A percentile compares a stretch with the other conserved stretches of the same genome.
These are phyloP conservation scores for Tephrocybe sp. DNA, from an alignment of 768 basidiomycete genomes.

Conservation along the genomic window DNA sequence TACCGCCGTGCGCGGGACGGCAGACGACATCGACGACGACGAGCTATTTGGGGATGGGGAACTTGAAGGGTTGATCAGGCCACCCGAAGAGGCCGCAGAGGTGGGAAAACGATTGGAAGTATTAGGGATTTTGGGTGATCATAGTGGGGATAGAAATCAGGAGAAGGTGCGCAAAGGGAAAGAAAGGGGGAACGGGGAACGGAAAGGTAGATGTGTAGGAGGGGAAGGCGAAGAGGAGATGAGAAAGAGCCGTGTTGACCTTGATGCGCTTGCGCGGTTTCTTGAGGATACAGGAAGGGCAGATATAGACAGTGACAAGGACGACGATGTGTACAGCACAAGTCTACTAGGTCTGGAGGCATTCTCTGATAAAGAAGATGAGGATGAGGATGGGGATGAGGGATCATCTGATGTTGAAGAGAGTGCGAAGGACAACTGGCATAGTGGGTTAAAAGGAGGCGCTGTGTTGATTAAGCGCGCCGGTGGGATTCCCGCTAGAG, in stretches of 20 bases:
- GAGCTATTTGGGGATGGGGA: constrained; percentile 74
- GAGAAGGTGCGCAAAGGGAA: not conserved
- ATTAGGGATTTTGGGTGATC: constrained; percentile 31
- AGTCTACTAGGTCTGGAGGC: constrained; percentile 17
- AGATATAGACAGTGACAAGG: constrained; percentile 16
- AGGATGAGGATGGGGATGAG: not conserved
- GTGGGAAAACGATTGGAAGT: constrained; percentile 38
- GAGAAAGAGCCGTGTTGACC: constrained; percentile 46
- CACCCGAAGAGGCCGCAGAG: constrained; percentile 47
- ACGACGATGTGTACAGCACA: constrained; percentile 7
- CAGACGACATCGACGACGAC: constrained; percentile 57
- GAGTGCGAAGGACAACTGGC: not conserved
- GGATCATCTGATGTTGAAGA: not conserved
- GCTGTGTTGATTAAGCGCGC: too few relatives aligned
- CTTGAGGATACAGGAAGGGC: constrained; percentile 36
- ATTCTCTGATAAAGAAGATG: constrained; percentile 14
- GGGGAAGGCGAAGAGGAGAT: constrained; percentile 7
- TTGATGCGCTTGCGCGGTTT: constrained; percentile 55
- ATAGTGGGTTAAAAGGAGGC: too few relatives aligned
- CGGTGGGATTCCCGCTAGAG: not conserved
- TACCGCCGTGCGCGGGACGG: constrained; percentile 51
- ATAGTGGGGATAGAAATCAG: constrained; percentile 17
- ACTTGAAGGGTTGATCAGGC: constrained; percentile 59
- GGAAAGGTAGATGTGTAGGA: constrained; percentile 16
- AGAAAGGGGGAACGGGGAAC: constrained; percentile 1